Evolutionary conservation across 2,329 filamentous ascomycete genomes (phyloP).

Genomic region (Daldinia sp.): DNA sequence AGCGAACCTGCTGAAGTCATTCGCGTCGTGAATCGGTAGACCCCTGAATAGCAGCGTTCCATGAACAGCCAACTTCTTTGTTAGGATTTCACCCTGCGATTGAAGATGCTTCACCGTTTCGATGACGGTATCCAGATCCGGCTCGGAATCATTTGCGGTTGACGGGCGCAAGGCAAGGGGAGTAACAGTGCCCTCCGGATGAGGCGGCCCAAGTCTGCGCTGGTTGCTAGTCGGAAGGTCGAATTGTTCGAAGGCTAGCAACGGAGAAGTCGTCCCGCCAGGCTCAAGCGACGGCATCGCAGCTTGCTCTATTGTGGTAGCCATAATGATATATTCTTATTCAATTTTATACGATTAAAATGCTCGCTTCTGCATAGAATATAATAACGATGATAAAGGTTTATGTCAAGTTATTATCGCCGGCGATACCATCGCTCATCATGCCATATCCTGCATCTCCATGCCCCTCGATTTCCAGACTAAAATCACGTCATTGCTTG

Average conservation of each 20-base stretch:
- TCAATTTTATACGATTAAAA: not conserved
- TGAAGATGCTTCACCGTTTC: constrained; percentile 51
- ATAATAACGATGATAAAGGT: not conserved
- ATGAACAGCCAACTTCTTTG: constrained; percentile 53
- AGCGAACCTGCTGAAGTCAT: constrained; percentile 58
- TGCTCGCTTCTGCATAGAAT: no score
- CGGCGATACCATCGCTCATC: constrained; percentile 10
- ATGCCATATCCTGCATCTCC: constrained; percentile 4
- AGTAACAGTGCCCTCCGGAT: constrained; percentile 49
- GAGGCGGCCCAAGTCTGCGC: constrained; percentile 50
- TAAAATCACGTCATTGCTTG: constrained; percentile 36
- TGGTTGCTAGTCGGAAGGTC: constrained; percentile 52
- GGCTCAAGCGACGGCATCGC: not conserved
- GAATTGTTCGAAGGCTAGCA: constrained; percentile 49
- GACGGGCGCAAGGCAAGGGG: constrained; percentile 52
- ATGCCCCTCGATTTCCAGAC: constrained; percentile 8
- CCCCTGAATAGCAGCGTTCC: constrained; percentile 57
- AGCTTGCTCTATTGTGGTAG: constrained; percentile 46
- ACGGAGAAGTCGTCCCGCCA: constrained; percentile 1
- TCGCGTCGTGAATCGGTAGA: constrained; percentile 54
- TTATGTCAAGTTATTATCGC: not conserved
- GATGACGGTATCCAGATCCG: constrained; percentile 48
- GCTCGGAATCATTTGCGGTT: constrained; percentile 25
- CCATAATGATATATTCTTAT: constrained; percentile 11
- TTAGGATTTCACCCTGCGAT: constrained; percentile 45